These are phyloP conservation scores for Clonostachys solani DNA, from an alignment of 2,329 filamentous ascomycete genomes.

Conservation along the genomic window DNA sequence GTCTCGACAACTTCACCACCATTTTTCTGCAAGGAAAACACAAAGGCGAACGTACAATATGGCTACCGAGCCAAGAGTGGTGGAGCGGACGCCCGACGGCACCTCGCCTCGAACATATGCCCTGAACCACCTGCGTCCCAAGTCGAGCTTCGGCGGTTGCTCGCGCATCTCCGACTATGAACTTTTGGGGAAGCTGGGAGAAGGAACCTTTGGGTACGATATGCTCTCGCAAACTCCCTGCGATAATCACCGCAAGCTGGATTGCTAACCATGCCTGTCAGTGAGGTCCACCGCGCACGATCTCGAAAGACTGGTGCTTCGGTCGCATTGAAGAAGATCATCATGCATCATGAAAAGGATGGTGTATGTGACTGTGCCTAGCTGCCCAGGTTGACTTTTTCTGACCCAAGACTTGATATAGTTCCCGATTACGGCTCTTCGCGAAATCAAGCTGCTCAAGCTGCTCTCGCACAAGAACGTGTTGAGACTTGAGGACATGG, in stretches of 20 bases:
- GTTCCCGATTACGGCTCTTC: constrained; percentile 96
- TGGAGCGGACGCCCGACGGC: constrained; percentile 26
- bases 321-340: constrained; percentile 94
- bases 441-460: constrained; percentile 97
- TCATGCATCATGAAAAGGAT: constrained; percentile 99
- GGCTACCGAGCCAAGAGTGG: constrained; percentile 1
- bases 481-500: constrained; percentile 89
- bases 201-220: constrained; percentile 86
- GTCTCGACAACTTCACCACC: too few species aligned
- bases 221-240: not conserved
- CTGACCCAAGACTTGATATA: constrained; percentile 23
- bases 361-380: constrained; percentile 51
- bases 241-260: not conserved
- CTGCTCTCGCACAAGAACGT: constrained; percentile 90
- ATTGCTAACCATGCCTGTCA: constrained; percentile 17
- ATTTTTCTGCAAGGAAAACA: too few species aligned
- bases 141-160: constrained; percentile 73
- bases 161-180: constrained; percentile 80
- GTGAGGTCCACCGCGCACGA: constrained; percentile 86
- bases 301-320: constrained; percentile 70
- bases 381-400: not conserved
- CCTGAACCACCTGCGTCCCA: constrained; percentile 48
- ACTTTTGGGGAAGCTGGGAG: constrained; percentile 77
- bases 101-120: constrained; percentile 53
- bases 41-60: too few species aligned